phyloP scores from a whole-genome alignment of 495 filamentous ascomycete genomes.

The Usnea hakonensis region DNA sequence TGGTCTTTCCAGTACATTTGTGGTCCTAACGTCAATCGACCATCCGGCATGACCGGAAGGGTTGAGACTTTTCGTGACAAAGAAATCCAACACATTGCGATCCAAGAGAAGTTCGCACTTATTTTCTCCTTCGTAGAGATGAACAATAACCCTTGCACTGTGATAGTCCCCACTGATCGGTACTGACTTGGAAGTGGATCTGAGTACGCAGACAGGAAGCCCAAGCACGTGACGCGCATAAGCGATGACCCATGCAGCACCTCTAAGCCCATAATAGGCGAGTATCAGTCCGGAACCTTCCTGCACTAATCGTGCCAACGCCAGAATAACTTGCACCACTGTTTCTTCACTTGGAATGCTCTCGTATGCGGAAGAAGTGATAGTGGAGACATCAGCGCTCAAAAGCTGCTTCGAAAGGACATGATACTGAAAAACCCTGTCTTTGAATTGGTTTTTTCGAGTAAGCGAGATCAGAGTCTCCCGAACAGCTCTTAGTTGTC shows the following conservation, averaged over 20 bases:
- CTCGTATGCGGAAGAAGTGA: no score
- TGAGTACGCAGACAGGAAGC: not conserved
- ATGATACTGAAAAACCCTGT: no score
- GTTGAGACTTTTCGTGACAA: not conserved
- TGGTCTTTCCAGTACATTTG: no score
- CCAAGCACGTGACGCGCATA: not conserved
- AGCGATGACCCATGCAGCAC: not conserved
- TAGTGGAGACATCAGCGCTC: no score
- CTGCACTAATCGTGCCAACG: no score
- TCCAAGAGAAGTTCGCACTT: not conserved
- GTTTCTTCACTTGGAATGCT: no score
- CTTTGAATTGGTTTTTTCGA: no score
- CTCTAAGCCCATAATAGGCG: not conserved
- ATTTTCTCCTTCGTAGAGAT: not conserved
- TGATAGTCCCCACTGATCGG: not conserved
- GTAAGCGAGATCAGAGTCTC: no score
- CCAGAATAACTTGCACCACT: no score
- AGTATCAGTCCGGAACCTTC: no score
- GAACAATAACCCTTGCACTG: not conserved
- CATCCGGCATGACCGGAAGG: not conserved
- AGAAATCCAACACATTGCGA: not conserved
- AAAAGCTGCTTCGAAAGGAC: no score
- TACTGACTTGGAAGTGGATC: not conserved
- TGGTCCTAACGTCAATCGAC: not conserved
- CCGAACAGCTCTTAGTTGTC: no score